phyloP scores from a whole-genome alignment of 2,329 filamentous ascomycete genomes.

The Alternaria triticina region DNA sequence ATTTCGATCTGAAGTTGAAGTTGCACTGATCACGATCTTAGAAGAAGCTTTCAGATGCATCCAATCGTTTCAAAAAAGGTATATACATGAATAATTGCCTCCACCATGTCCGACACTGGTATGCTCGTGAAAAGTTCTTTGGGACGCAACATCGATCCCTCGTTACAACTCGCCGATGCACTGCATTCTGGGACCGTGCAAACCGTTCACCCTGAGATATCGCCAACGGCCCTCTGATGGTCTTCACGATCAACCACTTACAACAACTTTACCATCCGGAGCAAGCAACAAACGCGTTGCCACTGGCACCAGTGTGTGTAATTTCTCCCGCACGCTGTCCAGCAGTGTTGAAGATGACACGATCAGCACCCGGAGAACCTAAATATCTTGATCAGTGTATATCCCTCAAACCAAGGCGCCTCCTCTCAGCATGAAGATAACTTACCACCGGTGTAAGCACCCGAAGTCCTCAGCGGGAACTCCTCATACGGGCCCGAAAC shows the following conservation, averaged over 20 bases:
- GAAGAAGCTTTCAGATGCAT: neutral
- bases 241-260: neutral
- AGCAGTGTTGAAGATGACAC: conserved; percentile 66
- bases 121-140: neutral
- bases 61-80: neutral
- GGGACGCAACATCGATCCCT: neutral
- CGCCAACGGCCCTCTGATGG: neutral
- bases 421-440: too few species aligned
- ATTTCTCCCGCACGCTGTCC: conserved; percentile 68
- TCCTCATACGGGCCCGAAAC: conserved; percentile 67
- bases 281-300: conserved; percentile 73
- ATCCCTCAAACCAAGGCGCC: too few species aligned
- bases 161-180: neutral
- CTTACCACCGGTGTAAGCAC: conserved; percentile 63
- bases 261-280: conserved; percentile 36
- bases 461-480: conserved; percentile 63
- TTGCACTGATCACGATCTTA: neutral
- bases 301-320: conserved; percentile 73
- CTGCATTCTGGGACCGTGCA: neutral
- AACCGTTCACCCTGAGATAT: neutral
- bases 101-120: neutral
- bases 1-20: neutral
- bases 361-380: conserved; percentile 70
- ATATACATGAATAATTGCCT: neutral
- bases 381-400: neutral